Evolutionary conservation across 306 rosid genomes (phyloP).

Genomic region (Castanospermum australe): DNA sequence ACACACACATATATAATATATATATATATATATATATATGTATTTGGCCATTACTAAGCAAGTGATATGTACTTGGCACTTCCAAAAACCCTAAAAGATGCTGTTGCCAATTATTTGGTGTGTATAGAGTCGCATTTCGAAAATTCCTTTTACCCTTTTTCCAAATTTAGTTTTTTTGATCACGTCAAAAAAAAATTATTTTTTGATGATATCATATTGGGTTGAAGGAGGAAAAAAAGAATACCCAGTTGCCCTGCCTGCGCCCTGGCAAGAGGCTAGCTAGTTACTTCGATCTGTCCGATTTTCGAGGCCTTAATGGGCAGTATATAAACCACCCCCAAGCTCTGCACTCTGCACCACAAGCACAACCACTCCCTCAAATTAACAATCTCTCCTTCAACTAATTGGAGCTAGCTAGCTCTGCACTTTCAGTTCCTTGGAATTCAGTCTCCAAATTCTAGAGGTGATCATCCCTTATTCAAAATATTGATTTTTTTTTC

Average conservation of each 20-base stretch:
- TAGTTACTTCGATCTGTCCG: constrained; percentile 34
- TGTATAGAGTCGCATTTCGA: constrained; percentile 30
- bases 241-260: constrained; percentile 25
- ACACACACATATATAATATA: no score
- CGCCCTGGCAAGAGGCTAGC: constrained; percentile 5
- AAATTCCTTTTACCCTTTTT: constrained; percentile 28
- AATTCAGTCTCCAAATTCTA: background rate
- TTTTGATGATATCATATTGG: constrained; percentile 39
- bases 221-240: constrained; percentile 47
- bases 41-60: no score
- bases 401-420: background rate
- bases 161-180: constrained; percentile 28
- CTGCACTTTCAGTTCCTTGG: background rate
- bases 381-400: constrained; percentile 8
- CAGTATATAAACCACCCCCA: constrained; percentile 69
- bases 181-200: no score
- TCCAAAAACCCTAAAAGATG: constrained; percentile 23
- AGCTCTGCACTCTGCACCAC: constrained; percentile 20
- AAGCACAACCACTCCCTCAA: constrained; percentile 28
- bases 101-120: background rate
- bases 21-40: no score
- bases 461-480: background rate
- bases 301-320: constrained; percentile 51
- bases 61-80: background rate
- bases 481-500: background rate